phyloP scores from a whole-genome alignment of 164 flowering plant genomes.

The Berberis thunbergii region DNA sequence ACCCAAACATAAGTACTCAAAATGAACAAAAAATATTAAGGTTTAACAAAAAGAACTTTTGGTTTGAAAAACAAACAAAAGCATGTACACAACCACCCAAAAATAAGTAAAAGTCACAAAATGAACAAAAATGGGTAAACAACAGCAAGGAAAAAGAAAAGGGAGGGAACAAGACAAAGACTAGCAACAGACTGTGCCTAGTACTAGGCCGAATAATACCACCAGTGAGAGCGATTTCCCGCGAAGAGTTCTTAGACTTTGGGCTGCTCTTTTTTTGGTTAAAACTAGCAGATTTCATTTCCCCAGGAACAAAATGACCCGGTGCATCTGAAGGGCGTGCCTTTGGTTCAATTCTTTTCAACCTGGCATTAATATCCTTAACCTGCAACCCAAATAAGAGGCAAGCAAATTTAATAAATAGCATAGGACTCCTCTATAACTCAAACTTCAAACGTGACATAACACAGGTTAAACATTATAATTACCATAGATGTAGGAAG shows the following conservation, averaged over 20 bases:
- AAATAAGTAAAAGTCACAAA: too few relatives aligned
- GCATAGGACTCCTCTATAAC: too few relatives aligned
- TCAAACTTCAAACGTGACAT: too few relatives aligned
- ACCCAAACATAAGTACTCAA: too few relatives aligned
- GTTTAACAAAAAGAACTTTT: too few relatives aligned
- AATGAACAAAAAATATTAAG: too few relatives aligned
- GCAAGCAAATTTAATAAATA: neutral
- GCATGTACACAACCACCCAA: too few relatives aligned
- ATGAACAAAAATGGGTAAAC: too few relatives aligned
- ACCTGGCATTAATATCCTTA: conserved; percentile 85
- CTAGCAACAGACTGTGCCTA: too few relatives aligned
- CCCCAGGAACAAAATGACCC: conserved; percentile 31
- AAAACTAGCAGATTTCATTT: conserved; percentile 34
- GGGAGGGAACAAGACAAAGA: too few relatives aligned
- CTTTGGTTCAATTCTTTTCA: conserved; percentile 87
- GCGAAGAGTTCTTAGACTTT: conserved; percentile 53
- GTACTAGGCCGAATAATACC: conserved; percentile 28
- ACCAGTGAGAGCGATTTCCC: conserved; percentile 72
- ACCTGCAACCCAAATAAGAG: conserved; percentile 34
- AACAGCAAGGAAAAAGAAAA: too few relatives aligned
- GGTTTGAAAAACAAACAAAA: too few relatives aligned
- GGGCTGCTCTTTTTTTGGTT: conserved; percentile 82
- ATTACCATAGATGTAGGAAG: conserved; percentile 74
- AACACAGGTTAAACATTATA: neutral
- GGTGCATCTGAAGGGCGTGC: conserved; percentile 45